Evolutionary conservation across 2,329 filamentous ascomycete genomes (phyloP).

Genomic region (Curvularia verruculosa): DNA sequence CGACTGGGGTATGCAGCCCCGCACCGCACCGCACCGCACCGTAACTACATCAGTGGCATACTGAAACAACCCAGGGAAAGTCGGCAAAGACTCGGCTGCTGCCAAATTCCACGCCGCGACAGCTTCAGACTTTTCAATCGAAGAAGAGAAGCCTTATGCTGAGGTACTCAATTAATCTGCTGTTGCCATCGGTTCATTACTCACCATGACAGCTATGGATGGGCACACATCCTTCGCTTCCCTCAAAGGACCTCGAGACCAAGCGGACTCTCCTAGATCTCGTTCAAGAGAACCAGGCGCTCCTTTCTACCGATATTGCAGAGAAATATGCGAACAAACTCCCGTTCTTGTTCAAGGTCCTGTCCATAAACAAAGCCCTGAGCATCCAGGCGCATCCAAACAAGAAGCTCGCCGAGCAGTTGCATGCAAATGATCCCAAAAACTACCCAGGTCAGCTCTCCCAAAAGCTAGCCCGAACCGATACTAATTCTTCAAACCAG

Average conservation of each 20-base stretch:
- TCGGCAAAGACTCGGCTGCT: constrained; percentile 83
- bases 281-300: constrained; percentile 81
- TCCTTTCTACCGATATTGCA: constrained; percentile 76
- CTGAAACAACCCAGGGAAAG: constrained; percentile 68
- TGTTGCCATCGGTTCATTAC: constrained; percentile 6
- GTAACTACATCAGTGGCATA: constrained; percentile 25
- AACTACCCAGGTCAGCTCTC: constrained; percentile 73
- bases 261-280: constrained; percentile 86
- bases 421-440: constrained; percentile 84
- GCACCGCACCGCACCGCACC: too few species aligned
- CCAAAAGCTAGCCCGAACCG: too few species aligned
- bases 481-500: constrained; percentile 11
- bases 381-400: constrained; percentile 98
- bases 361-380: constrained; percentile 93
- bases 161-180: constrained; percentile 64
- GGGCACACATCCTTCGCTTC: constrained; percentile 96
- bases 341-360: constrained; percentile 96
- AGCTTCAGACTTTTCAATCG: constrained; percentile 75
- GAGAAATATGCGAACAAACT: constrained; percentile 80
- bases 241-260: constrained; percentile 85
- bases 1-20: constrained; percentile 76
- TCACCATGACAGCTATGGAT: constrained; percentile 82
- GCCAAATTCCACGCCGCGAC: constrained; percentile 90
- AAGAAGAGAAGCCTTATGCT: constrained; percentile 89
- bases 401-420: constrained; percentile 87